phyloP scores from a whole-genome alignment of 2,329 filamentous ascomycete species.

The Trichoderma harzianum region DNA sequence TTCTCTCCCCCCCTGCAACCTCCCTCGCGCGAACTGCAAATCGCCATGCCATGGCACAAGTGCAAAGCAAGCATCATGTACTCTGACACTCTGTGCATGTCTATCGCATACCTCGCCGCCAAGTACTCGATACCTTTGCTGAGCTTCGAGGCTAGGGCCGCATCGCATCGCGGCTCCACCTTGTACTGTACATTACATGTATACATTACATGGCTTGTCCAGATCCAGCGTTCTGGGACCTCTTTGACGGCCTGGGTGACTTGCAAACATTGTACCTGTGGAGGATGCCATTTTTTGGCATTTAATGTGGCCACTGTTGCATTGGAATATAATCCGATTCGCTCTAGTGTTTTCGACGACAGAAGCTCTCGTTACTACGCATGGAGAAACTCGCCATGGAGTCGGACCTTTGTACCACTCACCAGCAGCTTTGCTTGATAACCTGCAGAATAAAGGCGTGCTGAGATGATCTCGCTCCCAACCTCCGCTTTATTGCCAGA shows the following conservation, averaged over 20 bases:
- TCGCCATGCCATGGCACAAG: background rate
- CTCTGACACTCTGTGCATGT: background rate
- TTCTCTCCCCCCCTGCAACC: background rate
- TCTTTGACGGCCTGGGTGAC: constrained; percentile 6
- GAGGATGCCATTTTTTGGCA: constrained; percentile 2
- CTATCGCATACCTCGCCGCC: background rate
- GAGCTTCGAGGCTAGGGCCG: constrained; percentile 4
- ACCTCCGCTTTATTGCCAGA: background rate
- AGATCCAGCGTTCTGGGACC: background rate
- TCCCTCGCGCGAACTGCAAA: constrained; percentile 3
- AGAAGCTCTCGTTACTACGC: background rate
- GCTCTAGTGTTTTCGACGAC: background rate
- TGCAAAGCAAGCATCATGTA: background rate
- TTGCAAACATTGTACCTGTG: constrained; percentile 14
- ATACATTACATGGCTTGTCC: constrained; percentile 6
- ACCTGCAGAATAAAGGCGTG: background rate
- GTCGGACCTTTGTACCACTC: background rate
- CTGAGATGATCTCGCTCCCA: background rate
- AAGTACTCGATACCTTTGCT: constrained; percentile 14
- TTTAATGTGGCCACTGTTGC: constrained; percentile 5
- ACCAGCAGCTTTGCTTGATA: background rate
- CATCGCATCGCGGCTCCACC: constrained; percentile 17
- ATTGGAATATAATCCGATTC: constrained; percentile 13
- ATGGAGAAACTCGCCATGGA: background rate
- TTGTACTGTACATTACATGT: background rate